Conservation (phyloP, 768 basidiomycete species). For the Leccinum aurantiacum region DNA sequence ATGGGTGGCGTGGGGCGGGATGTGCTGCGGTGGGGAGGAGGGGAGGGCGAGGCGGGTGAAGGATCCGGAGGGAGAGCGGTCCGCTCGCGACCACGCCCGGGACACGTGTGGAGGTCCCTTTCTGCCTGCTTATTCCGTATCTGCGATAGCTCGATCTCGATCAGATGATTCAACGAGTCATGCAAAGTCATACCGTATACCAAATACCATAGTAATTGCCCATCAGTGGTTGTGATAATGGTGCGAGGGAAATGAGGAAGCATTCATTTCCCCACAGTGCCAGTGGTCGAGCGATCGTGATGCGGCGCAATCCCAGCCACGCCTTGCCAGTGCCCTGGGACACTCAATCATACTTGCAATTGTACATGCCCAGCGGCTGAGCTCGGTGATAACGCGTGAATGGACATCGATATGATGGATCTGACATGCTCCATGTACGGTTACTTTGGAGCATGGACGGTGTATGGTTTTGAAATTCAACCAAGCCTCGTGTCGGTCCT, state of each 20-base stretch:
- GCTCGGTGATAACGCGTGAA: conserved; percentile 21
- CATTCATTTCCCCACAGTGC: conserved; percentile 6
- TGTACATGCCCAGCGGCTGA: not conserved
- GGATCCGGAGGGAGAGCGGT: not conserved
- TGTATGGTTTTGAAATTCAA: not conserved
- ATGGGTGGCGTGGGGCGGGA: no score
- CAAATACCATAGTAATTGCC: not conserved
- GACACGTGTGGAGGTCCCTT: conserved; percentile 12
- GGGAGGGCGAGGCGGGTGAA: not conserved
- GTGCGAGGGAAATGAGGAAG: conserved; percentile 21
- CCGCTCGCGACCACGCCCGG: not conserved
- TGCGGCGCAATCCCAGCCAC: conserved; percentile 8
- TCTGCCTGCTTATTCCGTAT: not conserved
- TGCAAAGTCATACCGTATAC: not conserved
- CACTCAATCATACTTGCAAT: conserved; percentile 16
- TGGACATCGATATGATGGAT: not conserved
- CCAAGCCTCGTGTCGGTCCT: conserved; percentile 18
- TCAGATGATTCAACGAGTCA: not conserved
- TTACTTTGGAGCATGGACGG: not conserved
- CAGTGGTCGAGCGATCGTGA: conserved; percentile 4
- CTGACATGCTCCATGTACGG: no score
- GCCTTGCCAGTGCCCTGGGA: conserved; percentile 1
- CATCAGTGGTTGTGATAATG: conserved; percentile 6
- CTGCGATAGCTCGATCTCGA: conserved; percentile 1
- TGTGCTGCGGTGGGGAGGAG: no score